phyloP scores from a whole-genome alignment of 2,329 filamentous ascomycete species.

The Boeremia exigua region DNA sequence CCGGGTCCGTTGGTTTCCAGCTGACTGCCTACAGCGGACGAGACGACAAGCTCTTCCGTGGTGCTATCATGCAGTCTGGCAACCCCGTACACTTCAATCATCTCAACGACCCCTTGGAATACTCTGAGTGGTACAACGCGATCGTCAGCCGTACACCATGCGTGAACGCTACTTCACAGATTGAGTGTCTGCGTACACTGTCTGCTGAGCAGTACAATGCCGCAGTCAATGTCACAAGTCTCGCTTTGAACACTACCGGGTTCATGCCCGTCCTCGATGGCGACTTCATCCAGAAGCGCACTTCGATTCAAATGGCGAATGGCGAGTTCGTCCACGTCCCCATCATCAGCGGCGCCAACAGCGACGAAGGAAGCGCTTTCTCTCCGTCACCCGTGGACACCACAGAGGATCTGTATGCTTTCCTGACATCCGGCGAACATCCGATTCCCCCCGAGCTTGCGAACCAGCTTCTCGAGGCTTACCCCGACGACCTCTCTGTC shows the following conservation, averaged over 20 bases:
- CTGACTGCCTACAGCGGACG: conserved; percentile 56
- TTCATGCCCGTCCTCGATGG: conserved; percentile 60
- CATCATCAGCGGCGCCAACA: conserved; percentile 68
- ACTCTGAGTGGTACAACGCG: conserved; percentile 27
- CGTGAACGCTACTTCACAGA: conserved; percentile 25
- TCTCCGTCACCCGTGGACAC: conserved; percentile 61
- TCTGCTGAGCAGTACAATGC: conserved; percentile 65
- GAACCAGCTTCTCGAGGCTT: conserved; percentile 34
- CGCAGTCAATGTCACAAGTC: conserved; percentile 55
- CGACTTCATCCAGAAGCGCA: conserved; percentile 61
- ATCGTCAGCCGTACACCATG: conserved; percentile 36
- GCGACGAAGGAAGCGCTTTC: conserved; percentile 69
- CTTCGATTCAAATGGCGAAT: conserved; percentile 60
- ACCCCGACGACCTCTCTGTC: conserved; percentile 37
- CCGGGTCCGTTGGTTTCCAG: conserved; percentile 51
- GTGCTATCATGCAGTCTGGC: conserved; percentile 55
- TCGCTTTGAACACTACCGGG: conserved; percentile 30
- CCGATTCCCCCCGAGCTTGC: conserved; percentile 32
- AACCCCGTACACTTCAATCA: conserved; percentile 44
- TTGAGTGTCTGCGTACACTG: conserved; percentile 62
- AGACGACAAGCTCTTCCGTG: conserved; percentile 56
- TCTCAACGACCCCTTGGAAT: conserved; percentile 25
- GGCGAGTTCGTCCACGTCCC: conserved; percentile 70
- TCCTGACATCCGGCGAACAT: conserved; percentile 40
- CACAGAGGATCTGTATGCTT: conserved; percentile 58